phyloP scores from a whole-genome alignment of 306 rosid genomes.

The Hippophae rhamnoides region DNA sequence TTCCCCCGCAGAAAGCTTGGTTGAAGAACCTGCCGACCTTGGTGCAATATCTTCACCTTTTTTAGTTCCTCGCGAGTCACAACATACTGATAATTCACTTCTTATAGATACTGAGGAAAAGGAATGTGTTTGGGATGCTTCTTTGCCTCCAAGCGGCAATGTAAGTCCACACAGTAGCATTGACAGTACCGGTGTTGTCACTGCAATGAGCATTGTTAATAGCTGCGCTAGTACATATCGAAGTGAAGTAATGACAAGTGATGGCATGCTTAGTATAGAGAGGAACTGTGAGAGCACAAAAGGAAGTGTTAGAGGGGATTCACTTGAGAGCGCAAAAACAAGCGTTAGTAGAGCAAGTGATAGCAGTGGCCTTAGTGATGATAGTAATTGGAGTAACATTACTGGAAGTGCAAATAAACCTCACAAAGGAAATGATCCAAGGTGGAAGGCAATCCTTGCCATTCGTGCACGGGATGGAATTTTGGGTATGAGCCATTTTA shows the following conservation, averaged over 20 bases:
- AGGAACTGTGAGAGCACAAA: slow-evolving; percentile 71
- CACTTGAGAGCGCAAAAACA: slow-evolving; percentile 94
- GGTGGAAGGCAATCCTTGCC: slow-evolving; percentile 98
- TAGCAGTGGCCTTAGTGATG: slow-evolving; percentile 96
- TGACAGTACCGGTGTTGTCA: slow-evolving; percentile 81
- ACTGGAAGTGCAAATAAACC: slow-evolving; percentile 98
- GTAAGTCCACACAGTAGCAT: slow-evolving; percentile 96
- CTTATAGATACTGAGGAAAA: slow-evolving; percentile 82
- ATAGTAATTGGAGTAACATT: slow-evolving; percentile 93
- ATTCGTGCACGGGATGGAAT: slow-evolving; percentile 85
- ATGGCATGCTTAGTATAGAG: slow-evolving; percentile 85
- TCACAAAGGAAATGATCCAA: slow-evolving; percentile 96
- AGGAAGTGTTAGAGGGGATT: slow-evolving; percentile 84
- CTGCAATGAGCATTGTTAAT: slow-evolving; percentile 85
- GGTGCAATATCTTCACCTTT: slow-evolving; percentile 46
- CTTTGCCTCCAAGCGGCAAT: slow-evolving; percentile 98
- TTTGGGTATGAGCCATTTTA: slow-evolving; percentile 96
- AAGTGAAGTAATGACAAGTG: slow-evolving; percentile 72
- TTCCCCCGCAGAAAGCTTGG: slow-evolving; percentile 55
- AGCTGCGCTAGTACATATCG: slow-evolving; percentile 86
- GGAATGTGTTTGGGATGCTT: slow-evolving; percentile 99
- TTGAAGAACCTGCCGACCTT: slow-evolving; percentile 48
- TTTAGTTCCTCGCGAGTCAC: slow-evolving; percentile 52
- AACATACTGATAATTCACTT: slow-evolving; percentile 49
- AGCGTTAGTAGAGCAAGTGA: slow-evolving; percentile 86